phyloP scores from a whole-genome alignment of 352 stramenopile species.

The Chloridella minuta region DNA sequence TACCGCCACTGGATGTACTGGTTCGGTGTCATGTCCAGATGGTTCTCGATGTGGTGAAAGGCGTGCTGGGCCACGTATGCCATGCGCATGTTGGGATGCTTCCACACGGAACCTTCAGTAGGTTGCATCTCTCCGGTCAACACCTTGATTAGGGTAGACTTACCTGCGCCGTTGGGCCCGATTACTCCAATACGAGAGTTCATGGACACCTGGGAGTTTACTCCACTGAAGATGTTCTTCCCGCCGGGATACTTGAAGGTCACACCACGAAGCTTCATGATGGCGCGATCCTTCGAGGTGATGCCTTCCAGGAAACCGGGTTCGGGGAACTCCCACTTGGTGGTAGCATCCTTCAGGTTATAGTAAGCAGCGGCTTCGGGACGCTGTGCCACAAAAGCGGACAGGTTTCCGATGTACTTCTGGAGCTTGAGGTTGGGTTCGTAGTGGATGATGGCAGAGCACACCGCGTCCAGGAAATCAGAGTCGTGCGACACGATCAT shows the following conservation, averaged over 20 bases:
- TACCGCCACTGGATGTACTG: conserved; percentile 90
- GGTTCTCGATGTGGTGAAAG: conserved; percentile 82
- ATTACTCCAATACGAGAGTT: conserved; percentile 74
- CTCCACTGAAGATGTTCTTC: conserved; percentile 26
- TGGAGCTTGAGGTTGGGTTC: conserved; percentile 66
- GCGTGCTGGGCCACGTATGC: conserved; percentile 35
- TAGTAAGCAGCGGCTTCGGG: conserved; percentile 35
- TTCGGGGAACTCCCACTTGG: conserved; percentile 55
- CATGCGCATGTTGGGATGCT: conserved; percentile 23
- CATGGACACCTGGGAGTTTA: conserved; percentile 63
- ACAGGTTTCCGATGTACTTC: conserved; percentile 47
- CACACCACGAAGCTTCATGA: conserved; percentile 46
- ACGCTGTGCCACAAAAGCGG: conserved; percentile 32
- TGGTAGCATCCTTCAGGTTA: conserved; percentile 32
- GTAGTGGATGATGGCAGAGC: conserved; percentile 74
- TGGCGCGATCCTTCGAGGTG: conserved; percentile 47
- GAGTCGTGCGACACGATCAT: conserved; percentile 88
- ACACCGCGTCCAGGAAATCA: conserved; percentile 73
- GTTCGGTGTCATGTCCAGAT: conserved; percentile 65
- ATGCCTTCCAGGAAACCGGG: conserved; percentile 39
- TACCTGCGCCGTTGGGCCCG: conserved; percentile 72
- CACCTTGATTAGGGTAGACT: conserved; percentile 92
- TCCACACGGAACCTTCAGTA: conserved; percentile 16
- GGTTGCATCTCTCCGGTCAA: conserved; percentile 33
- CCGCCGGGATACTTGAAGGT: conserved; percentile 56